A percentile compares a stretch with the other conserved stretches of the same genome.
phyloP scores from a whole-genome alignment of 1,284 basidiomycete genomes.

The Cutaneotrichosporon curvatum region DNA sequence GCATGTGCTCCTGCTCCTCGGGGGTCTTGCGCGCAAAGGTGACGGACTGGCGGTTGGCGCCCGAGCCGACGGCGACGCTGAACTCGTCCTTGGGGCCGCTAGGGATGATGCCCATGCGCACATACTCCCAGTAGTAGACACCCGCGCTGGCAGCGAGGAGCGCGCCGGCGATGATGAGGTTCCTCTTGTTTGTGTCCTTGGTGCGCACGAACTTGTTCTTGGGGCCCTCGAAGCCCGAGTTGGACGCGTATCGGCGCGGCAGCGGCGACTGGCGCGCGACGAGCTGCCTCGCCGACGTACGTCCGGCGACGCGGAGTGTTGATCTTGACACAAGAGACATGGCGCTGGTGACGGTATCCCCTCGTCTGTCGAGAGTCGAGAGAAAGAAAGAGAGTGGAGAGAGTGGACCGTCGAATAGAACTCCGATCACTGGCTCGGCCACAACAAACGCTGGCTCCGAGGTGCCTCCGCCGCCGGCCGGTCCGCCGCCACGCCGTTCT shows the following conservation, averaged over 20 bases:
- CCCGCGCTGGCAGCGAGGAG: slow-evolving; percentile 25
- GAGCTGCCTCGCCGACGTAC: background rate
- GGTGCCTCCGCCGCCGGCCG: too few species aligned
- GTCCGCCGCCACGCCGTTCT: too few species aligned
- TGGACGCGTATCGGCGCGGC: too few species aligned
- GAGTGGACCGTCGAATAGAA: too few species aligned
- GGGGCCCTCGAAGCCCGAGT: slow-evolving; percentile 2
- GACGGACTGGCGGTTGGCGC: slow-evolving; percentile 13
- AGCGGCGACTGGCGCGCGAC: too few species aligned
- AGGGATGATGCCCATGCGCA: slow-evolving; percentile 3
- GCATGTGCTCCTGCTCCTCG: slow-evolving; percentile 27
- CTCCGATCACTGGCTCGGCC: too few species aligned
- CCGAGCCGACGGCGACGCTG: slow-evolving; percentile 8
- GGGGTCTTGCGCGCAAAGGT: slow-evolving; percentile 28
- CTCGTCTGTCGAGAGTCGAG: too few species aligned
- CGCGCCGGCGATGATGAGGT: slow-evolving; percentile 21
- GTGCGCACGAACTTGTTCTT: slow-evolving; percentile 4
- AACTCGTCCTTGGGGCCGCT: slow-evolving; percentile 6
- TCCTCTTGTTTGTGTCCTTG: slow-evolving; percentile 9
- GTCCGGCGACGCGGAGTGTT: background rate
- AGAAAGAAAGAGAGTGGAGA: too few species aligned
- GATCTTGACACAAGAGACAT: background rate
- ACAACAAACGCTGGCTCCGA: background rate
- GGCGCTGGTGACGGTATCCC: background rate
- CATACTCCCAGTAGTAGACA: slow-evolving; percentile 28